phyloP scores from a whole-genome alignment of 1,139 yeast species.

The Geotrichum siamense region DNA sequence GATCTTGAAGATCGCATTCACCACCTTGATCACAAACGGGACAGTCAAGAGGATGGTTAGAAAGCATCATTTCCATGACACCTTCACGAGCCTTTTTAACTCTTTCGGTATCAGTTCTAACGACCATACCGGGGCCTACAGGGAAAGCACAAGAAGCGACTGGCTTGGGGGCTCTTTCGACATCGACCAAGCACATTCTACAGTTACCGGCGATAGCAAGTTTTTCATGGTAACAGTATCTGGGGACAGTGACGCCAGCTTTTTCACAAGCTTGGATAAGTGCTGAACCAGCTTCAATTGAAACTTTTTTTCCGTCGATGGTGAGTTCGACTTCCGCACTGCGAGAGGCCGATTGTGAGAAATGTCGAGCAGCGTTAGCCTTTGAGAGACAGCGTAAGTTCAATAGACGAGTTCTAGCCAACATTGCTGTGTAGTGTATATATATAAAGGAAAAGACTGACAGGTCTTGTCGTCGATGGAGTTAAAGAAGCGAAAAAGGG shows the following conservation, averaged over 20 bases:
- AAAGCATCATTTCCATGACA: slow-evolving; percentile 80
- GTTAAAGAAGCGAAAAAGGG: not conserved
- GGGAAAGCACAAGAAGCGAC: slow-evolving; percentile 92
- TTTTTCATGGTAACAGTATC: slow-evolving; percentile 89
- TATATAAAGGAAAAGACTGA: not conserved
- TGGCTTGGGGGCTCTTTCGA: slow-evolving; percentile 83
- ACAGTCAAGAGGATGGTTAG: slow-evolving; percentile 88
- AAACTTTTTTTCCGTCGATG: slow-evolving; percentile 69
- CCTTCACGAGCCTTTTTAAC: slow-evolving; percentile 84
- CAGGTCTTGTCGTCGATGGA: not conserved
- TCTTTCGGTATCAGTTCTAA: slow-evolving; percentile 71
- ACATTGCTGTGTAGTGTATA: slow-evolving; percentile 16
- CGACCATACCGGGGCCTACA: slow-evolving; percentile 83
- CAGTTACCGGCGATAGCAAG: slow-evolving; percentile 92
- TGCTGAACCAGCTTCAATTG: slow-evolving; percentile 80
- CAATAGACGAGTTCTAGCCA: slow-evolving; percentile 19
- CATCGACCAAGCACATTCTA: slow-evolving; percentile 89
- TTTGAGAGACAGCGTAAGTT: slow-evolving; percentile 18
- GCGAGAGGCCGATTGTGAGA: slow-evolving; percentile 28
- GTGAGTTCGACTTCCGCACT: slow-evolving; percentile 64
- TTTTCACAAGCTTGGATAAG: slow-evolving; percentile 88
- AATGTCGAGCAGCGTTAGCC: slow-evolving; percentile 21
- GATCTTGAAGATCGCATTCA: slow-evolving; percentile 89
- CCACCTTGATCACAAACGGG: slow-evolving; percentile 95
- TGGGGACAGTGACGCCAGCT: slow-evolving; percentile 82